Conservation (phyloP, 2,329 filamentous ascomycete species). For the Neopestalotiopsis sp. region DNA sequence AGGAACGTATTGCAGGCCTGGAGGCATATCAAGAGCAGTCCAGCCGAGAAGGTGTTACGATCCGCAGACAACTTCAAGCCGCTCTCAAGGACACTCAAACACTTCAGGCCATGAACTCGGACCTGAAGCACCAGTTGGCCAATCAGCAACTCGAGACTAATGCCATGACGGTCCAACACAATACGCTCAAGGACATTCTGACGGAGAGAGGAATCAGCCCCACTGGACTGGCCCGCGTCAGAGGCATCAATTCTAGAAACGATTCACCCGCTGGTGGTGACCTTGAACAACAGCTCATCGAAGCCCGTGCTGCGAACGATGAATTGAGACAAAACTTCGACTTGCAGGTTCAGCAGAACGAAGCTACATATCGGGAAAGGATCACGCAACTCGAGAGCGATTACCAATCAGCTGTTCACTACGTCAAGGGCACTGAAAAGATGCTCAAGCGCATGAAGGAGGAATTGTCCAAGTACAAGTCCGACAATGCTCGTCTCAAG, state of each 20-base stretch:
- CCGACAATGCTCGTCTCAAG: constrained; percentile 82
- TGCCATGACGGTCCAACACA: constrained; percentile 88
- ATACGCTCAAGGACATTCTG: constrained; percentile 90
- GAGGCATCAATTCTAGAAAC: constrained; percentile 74
- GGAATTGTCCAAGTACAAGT: constrained; percentile 90
- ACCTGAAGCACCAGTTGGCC: constrained; percentile 81
- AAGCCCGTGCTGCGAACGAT: constrained; percentile 79
- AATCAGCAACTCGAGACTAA: constrained; percentile 93
- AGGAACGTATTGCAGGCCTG: constrained; percentile 94
- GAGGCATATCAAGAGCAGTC: constrained; percentile 98
- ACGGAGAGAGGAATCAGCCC: constrained; percentile 86
- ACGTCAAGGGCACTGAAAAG: constrained; percentile 98
- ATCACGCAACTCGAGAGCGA: constrained; percentile 93
- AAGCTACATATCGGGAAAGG: constrained; percentile 88
- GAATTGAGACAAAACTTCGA: constrained; percentile 82
- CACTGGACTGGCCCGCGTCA: constrained; percentile 71
- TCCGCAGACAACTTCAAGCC: constrained; percentile 87
- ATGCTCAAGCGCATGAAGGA: constrained; percentile 99
- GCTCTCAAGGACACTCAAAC: constrained; percentile 82
- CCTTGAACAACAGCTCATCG: constrained; percentile 85
- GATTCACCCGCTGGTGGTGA: constrained; percentile 85
- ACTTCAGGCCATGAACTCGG: constrained; percentile 80
- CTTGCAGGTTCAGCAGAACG: constrained; percentile 82
- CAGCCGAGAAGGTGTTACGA: constrained; percentile 87
- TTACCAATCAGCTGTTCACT: constrained; percentile 96